Base-by-base conservation (phyloP, 768 basidiomycete species). In the Lactarius quietus region DNA sequence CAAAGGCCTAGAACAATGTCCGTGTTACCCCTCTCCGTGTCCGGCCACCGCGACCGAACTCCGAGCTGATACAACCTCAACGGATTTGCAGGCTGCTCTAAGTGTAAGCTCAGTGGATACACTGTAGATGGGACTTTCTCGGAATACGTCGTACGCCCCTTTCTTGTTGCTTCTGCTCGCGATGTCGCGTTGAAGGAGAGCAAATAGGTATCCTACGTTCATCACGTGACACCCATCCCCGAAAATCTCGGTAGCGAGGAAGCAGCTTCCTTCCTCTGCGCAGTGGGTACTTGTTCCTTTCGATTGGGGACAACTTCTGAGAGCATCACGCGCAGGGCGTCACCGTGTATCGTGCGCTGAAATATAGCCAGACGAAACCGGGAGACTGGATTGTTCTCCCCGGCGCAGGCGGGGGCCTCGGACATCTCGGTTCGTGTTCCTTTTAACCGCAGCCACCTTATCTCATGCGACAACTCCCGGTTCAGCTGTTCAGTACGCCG, bases 291-390 rank as follows among this genome's bases (percentile, higher is more conserved):
- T 28, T n/a, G 12, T 41, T 14, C 3, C 35, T 33, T 54, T 31
- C 41, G 28, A 28, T 18, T 29, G 6, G 15, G 36, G 8, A 15
- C 20, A 9, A 39, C 5, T 20, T 26, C 39, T 65, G 53, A 53
- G 10, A 26, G 48, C 58, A 12, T 9, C 20, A 12, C 65, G 14
- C n/a, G 29, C 45, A 88, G 87, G 91, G 90, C 54, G 79, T 95
- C 26, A 95, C 93, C 3, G 90, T 91, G 1, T 95, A 93, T 72
- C 88, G 90, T 64, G 93, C 92, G 0, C 77, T 95, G 70, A 95
- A 94, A 75, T 81, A 88, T 73, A 82, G 84, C 59, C 77, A 83
- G 61, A 81, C 85, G 8, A 79, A 76, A 33, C 82, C 86, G 9
- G 89, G 92, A 35, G 85, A 95, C 62, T 91, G 86, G 85, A 78